These are phyloP conservation scores for Clavulina sp. DNA, from an alignment of 768 basidiomycete species.

Conservation along the genomic window DNA sequence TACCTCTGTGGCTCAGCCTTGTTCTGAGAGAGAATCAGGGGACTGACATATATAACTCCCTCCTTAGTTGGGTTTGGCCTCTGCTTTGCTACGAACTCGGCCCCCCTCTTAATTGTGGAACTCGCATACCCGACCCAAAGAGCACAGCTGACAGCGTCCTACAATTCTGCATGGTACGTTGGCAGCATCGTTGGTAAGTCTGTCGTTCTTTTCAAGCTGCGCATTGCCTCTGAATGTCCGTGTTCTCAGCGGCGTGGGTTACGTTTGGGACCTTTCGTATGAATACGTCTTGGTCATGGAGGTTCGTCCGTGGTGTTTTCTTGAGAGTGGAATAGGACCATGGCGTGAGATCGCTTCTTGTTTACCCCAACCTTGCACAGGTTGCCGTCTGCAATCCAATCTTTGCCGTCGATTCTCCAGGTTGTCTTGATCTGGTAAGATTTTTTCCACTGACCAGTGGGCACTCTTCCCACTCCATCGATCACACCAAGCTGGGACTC, in stretches of 20 bases:
- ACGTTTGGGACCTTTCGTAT: constrained; percentile 28
- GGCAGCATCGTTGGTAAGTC: constrained; percentile 35
- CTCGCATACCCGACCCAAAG: constrained; percentile 53
- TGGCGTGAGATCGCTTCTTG: no score
- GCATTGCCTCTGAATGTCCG: background rate
- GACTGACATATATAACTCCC: no score
- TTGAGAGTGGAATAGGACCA: no score
- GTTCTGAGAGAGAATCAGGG: background rate
- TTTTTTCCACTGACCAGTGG: no score
- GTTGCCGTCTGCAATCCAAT: constrained; percentile 46
- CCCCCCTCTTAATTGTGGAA: constrained; percentile 29
- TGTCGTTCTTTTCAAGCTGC: background rate
- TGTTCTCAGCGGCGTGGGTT: constrained; percentile 21
- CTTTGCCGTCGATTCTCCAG: constrained; percentile 37
- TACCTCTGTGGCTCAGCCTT: background rate
- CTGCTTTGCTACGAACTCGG: constrained; percentile 39
- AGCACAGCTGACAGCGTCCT: constrained; percentile 8
- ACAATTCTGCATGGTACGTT: constrained; percentile 60
- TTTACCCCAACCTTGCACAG: constrained; percentile 16
- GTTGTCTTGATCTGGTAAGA: constrained; percentile 31
- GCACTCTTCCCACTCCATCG: no score
- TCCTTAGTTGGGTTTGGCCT: constrained; percentile 56
- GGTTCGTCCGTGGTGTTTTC: constrained; percentile 10
- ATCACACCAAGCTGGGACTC: no score
- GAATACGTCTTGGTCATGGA: constrained; percentile 17